These are phyloP conservation scores for Cladosporium austrohemisphaericum DNA, from an alignment of 2,329 filamentous ascomycete genomes.

Conservation along the genomic window DNA sequence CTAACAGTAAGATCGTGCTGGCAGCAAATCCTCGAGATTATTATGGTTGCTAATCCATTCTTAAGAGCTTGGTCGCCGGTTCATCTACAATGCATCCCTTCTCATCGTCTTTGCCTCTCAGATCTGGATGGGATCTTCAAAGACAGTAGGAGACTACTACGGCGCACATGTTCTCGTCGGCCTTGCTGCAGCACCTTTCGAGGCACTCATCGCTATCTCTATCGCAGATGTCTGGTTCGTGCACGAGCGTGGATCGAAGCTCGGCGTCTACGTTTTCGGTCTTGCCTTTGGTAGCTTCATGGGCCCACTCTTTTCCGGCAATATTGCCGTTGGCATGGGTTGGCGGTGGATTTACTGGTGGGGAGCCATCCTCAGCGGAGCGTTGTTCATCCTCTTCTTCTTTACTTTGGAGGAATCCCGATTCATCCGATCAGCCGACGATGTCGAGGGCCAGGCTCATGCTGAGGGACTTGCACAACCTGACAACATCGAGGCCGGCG, in stretches of 20 bases:
- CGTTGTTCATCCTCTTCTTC: slow-evolving; percentile 37
- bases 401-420: slow-evolving; percentile 44
- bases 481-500: too few species aligned
- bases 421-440: slow-evolving; percentile 16
- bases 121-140: slow-evolving; percentile 18
- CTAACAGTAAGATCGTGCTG: slow-evolving; percentile 16
- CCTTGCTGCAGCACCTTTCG: slow-evolving; percentile 24
- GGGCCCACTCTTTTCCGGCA: slow-evolving; percentile 39
- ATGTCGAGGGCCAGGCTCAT: not conserved
- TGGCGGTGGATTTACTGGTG: slow-evolving; percentile 50
- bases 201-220: slow-evolving; percentile 52
- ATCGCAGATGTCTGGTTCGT: slow-evolving; percentile 46
- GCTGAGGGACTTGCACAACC: not conserved
- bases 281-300: slow-evolving; percentile 35
- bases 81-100: slow-evolving; percentile 16
- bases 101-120: slow-evolving; percentile 11
- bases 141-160: slow-evolving; percentile 17
- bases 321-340: slow-evolving; percentile 39
- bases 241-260: slow-evolving; percentile 46
- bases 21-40: not conserved
- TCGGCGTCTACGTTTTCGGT: slow-evolving; percentile 44
- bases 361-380: slow-evolving; percentile 38
- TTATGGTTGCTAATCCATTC: too few species aligned
- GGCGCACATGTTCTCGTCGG: slow-evolving; percentile 16
- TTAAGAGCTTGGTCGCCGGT: slow-evolving; percentile 20